Conservation (phyloP, 495 filamentous ascomycete species). For the Oleoguttula mirabilis region DNA sequence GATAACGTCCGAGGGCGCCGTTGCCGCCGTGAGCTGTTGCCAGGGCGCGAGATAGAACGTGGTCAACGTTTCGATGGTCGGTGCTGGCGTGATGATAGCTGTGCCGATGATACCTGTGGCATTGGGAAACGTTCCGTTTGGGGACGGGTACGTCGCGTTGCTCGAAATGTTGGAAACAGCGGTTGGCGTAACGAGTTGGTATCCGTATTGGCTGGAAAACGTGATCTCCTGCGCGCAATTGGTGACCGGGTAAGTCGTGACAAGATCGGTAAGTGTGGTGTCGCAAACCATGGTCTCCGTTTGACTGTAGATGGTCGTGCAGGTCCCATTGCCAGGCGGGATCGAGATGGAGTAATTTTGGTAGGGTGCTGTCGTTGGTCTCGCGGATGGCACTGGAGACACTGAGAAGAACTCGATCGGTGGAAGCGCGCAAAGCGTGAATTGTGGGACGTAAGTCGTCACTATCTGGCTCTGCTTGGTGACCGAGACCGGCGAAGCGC, state of each 20-base stretch:
- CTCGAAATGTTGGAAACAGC: conserved; percentile 5
- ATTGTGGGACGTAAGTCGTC: conserved; percentile 23
- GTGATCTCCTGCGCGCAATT: conserved; percentile 28
- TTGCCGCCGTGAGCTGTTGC: conserved; percentile 24
- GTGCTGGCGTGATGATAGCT: conserved; percentile 22
- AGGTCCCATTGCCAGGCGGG: conserved; percentile 14
- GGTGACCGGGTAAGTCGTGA: conserved; percentile 21
- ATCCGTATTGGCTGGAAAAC: conserved; percentile 28
- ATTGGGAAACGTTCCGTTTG: not conserved
- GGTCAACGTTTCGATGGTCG: conserved; percentile 21
- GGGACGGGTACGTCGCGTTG: not conserved
- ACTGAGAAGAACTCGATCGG: conserved; percentile 14
- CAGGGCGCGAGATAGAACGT: conserved; percentile 29
- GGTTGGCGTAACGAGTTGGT: conserved; percentile 21
- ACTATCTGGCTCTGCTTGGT: conserved; percentile 28
- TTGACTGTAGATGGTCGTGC: conserved; percentile 21
- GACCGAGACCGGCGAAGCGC: conserved; percentile 23
- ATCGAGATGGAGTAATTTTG: conserved; percentile 16
- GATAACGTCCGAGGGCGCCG: conserved; percentile 21
- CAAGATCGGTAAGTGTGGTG: conserved; percentile 25
- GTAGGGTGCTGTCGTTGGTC: conserved; percentile 6
- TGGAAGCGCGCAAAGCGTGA: conserved; percentile 28
- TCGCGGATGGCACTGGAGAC: conserved; percentile 4
- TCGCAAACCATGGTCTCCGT: conserved; percentile 26
- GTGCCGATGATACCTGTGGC: conserved; percentile 1